Evolutionary conservation across 2,329 filamentous ascomycete species (phyloP), one percentile per base, ranked within the genome.

Genomic region (Verticillium zaregamsianum): DNA sequence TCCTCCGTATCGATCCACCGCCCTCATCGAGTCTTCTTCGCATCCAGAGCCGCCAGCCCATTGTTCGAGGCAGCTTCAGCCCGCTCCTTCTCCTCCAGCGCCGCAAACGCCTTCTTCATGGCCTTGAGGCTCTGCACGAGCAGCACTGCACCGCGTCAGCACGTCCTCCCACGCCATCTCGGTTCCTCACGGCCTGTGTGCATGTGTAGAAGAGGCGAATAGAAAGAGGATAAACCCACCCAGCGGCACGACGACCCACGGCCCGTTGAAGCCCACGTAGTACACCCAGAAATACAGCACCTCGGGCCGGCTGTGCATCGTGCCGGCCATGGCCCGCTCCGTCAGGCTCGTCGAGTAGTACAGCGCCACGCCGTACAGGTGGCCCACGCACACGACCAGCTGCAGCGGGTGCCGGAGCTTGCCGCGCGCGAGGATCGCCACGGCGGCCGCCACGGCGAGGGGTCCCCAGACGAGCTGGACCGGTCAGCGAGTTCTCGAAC

Each of bases 201-300:
- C 28, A 5, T 5, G 28, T 6, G 28, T 28, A 28, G 28, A 28
- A 28, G 28, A 28, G 28, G 6, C 28, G 28, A 28, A 14, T 5
- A 35, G 33, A 35, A 39, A 35, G n/a, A 31, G 17, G 56, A 17
- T 5, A 28, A 5, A 80, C 83, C 75, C 68, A 87, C 85, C 68
- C 2, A 76, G 67, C 6, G 86, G 86, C 28, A 88, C 78, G 1
- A 86, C 66, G 1, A 78, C 81, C 86, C 86, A 89, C 0, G 86
- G 84, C 17, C 80, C 69, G 68, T 89, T 89, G 70, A 87, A 82
- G 2, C 81, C 82, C 5, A 85, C 75, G 64, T 86, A 89, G 67
- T 89, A 89, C 20, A 84, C 75, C 86, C 86, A 89, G 67, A 83
- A 87, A 67, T 89, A 89, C 33, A 84, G 69, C 25, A 77, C 73